These are phyloP conservation scores for Elongisporangium anandrum DNA, from an alignment of 352 stramenopile species.

Conservation along the genomic window DNA sequence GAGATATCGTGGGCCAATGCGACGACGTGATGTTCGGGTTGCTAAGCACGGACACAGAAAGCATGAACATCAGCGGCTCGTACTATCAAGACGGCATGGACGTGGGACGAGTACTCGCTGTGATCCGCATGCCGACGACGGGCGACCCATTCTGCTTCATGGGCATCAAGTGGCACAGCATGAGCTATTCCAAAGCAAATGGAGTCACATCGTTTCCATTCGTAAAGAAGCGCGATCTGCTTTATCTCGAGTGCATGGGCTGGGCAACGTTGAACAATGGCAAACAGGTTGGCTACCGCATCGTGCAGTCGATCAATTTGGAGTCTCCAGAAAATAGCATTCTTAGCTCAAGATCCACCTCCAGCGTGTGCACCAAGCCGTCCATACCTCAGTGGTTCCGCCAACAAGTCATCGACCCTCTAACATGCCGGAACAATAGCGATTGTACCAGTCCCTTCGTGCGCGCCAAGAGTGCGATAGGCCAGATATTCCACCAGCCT, in stretches of 20 bases:
- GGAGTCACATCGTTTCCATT: neutral
- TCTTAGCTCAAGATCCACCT: neutral
- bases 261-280: neutral
- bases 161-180: constrained; percentile 43
- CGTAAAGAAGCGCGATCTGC: neutral
- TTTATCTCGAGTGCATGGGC: neutral
- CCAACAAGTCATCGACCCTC: too few species aligned
- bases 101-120: neutral
- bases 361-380: neutral
- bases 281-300: neutral
- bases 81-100: neutral
- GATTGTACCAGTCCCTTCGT: too few species aligned
- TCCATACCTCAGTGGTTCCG: neutral
- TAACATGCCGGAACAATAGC: too few species aligned
- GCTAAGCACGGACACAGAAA: neutral
- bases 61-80: neutral
- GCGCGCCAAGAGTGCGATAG: neutral
- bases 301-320: neutral
- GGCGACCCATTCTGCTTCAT: constrained; percentile 40
- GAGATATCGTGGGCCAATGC: neutral
- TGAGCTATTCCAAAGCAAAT: too few species aligned
- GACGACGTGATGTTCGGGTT: neutral
- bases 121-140: constrained; percentile 30
- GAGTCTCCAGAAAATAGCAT: neutral
- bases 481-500: neutral